phyloP scores from a whole-genome alignment of 108 stramenopile species.

The Hondaea fermentalgiana region DNA sequence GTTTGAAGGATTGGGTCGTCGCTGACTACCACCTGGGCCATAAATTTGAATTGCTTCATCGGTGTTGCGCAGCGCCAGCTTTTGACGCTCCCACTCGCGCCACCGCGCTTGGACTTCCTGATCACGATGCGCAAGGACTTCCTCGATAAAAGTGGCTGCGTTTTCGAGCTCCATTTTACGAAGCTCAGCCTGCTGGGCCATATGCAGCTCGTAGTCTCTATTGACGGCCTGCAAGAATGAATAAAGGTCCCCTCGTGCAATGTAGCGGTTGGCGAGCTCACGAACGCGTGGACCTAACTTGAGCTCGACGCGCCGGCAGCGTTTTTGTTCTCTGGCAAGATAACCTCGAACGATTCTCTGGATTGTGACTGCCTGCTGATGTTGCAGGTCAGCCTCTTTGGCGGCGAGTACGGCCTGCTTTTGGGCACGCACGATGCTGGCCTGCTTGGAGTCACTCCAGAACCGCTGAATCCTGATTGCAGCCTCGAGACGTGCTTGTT shows the following conservation, averaged over 20 bases:
- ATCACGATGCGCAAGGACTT: not conserved
- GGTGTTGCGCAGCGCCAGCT: not conserved
- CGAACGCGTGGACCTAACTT: not conserved
- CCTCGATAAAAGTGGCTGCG: conserved; percentile 1
- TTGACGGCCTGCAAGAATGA: not conserved
- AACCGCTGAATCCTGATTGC: not conserved
- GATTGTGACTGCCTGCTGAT: not conserved
- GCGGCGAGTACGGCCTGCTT: not conserved
- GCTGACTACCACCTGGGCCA: not conserved
- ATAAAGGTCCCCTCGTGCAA: not conserved
- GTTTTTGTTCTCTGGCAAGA: not conserved
- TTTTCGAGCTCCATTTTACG: not conserved
- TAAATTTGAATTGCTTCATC: not conserved
- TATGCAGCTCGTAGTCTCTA: not conserved
- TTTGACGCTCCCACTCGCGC: not conserved
- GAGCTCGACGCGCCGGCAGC: not conserved
- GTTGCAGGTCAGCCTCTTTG: not conserved
- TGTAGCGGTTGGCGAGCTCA: not conserved
- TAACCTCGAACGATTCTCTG: not conserved
- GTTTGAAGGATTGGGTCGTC: not conserved
- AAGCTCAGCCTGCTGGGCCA: conserved; percentile 15
- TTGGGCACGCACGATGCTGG: not conserved
- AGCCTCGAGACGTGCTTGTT: not conserved
- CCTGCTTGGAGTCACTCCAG: not conserved
- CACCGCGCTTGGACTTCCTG: not conserved